Percentiles rank a stretch among this genome's conserved stretches.
Conservation (phyloP, 2,329 filamentous ascomycete species). For the Trichoderma endophyticum region DNA sequence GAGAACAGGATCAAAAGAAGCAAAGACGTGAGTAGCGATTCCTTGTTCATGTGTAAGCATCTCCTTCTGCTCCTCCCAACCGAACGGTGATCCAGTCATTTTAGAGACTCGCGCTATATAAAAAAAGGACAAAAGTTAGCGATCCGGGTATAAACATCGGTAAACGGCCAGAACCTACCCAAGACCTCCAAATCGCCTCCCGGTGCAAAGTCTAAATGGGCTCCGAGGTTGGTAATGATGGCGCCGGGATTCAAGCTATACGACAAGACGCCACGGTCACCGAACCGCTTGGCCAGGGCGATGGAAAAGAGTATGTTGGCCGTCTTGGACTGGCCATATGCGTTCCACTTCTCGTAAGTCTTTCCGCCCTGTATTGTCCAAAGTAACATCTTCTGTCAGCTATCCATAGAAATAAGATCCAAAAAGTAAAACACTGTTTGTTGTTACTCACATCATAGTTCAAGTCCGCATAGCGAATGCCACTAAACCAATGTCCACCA, state of each 20-base stretch:
- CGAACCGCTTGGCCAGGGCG: conserved; percentile 32
- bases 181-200: conserved; percentile 22
- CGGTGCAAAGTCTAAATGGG: conserved; percentile 25
- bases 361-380: conserved; percentile 26
- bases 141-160: not conserved
- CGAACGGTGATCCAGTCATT: not conserved
- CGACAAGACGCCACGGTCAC: conserved; percentile 29
- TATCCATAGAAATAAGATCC: not conserved
- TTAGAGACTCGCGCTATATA: conserved; percentile 21
- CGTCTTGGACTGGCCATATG: conserved; percentile 41
- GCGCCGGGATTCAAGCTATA: conserved; percentile 37
- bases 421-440: too few relatives aligned
- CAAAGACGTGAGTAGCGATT: conserved; percentile 35
- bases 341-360: conserved; percentile 31
- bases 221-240: conserved; percentile 25
- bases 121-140: not conserved
- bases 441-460: conserved; percentile 30
- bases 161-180: conserved; percentile 17
- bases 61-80: not conserved
- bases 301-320: conserved; percentile 36
- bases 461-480: conserved; percentile 35
- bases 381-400: not conserved
- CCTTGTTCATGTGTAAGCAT: conserved; percentile 29
- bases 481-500: conserved; percentile 28
- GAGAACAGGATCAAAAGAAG: conserved; percentile 38